Evolutionary conservation across 2,329 filamentous ascomycete species (phyloP).

Genomic region (Cryphonectria japonica): DNA sequence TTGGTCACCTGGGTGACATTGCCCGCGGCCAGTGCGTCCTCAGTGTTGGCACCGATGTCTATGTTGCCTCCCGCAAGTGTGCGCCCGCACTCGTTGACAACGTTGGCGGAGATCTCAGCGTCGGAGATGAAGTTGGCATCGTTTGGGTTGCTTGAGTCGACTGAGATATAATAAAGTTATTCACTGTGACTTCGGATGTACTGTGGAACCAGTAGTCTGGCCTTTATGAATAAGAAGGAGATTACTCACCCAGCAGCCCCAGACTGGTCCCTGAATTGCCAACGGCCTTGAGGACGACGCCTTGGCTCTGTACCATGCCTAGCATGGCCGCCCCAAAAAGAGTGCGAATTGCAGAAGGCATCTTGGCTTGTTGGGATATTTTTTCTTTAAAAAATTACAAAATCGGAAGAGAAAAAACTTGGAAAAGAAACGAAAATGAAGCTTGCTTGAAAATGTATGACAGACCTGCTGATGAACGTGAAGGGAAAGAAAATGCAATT

Average conservation of each 20-base stretch:
- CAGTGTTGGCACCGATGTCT: constrained; percentile 57
- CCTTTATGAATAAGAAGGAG: too few relatives aligned
- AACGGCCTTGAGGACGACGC: constrained; percentile 25
- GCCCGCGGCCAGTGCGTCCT: constrained; percentile 49
- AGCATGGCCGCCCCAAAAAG: constrained; percentile 28
- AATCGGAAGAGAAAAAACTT: constrained; percentile 3
- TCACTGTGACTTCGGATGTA: neutral
- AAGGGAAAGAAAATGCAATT: neutral
- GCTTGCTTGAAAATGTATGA: constrained; percentile 1
- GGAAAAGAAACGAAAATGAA: neutral
- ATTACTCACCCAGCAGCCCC: constrained; percentile 22
- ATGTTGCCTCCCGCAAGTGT: constrained; percentile 64
- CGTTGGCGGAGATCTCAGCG: constrained; percentile 52
- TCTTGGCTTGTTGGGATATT: constrained; percentile 9
- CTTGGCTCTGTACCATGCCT: constrained; percentile 26
- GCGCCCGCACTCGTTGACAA: constrained; percentile 62
- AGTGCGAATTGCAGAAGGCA: constrained; percentile 22
- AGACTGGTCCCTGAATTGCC: constrained; percentile 23
- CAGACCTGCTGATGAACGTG: constrained; percentile 27
- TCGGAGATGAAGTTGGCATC: constrained; percentile 65
- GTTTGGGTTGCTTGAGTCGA: constrained; percentile 14
- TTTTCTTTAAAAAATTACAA: neutral
- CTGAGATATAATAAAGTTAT: constrained; percentile 3
- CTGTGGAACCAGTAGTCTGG: neutral
- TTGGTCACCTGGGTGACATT: constrained; percentile 51